Evolutionary conservation across 108 stramenopile genomes (phyloP).

Genomic region (Licmophora abbreviata): DNA sequence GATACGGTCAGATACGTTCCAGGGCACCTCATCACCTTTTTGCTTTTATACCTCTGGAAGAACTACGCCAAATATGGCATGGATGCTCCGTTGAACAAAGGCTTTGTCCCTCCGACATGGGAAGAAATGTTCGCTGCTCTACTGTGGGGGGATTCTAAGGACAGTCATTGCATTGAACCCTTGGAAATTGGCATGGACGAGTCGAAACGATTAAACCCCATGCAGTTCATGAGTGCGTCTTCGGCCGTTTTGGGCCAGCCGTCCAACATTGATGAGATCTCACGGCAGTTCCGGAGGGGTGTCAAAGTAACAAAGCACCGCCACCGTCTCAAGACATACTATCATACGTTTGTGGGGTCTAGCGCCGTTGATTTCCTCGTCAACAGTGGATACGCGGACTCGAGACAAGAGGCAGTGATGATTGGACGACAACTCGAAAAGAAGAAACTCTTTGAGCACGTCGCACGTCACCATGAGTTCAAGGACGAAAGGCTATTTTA

Average conservation of each 20-base stretch:
- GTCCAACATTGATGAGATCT: conserved; percentile 9
- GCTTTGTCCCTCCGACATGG: conserved; percentile 44
- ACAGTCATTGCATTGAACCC: conserved; percentile 31
- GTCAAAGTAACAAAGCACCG: conserved; percentile 12
- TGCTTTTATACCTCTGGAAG: conserved; percentile 33
- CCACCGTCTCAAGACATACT: conserved; percentile 26
- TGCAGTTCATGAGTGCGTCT: neutral
- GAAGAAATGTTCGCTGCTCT: conserved; percentile 37
- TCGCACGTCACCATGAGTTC: conserved; percentile 26
- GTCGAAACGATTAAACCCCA: neutral
- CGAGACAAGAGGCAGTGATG: conserved; percentile 44
- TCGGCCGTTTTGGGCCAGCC: neutral
- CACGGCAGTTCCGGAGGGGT: conserved; percentile 12
- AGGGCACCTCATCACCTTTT: conserved; percentile 29
- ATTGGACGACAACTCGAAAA: conserved; percentile 35
- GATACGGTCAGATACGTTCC: conserved; percentile 40
- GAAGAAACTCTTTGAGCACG: conserved; percentile 37
- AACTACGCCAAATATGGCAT: conserved; percentile 44
- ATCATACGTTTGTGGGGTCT: conserved; percentile 33
- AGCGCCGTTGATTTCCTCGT: conserved; percentile 47
- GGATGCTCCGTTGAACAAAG: conserved; percentile 26
- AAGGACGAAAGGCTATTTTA: conserved; percentile 46
- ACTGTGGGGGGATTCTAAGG: conserved; percentile 11
- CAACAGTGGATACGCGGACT: conserved; percentile 18
- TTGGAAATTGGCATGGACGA: conserved; percentile 7